These are phyloP conservation scores for Pythium dissotocum DNA, from an alignment of 352 stramenopile genomes.

Conservation along the genomic window DNA sequence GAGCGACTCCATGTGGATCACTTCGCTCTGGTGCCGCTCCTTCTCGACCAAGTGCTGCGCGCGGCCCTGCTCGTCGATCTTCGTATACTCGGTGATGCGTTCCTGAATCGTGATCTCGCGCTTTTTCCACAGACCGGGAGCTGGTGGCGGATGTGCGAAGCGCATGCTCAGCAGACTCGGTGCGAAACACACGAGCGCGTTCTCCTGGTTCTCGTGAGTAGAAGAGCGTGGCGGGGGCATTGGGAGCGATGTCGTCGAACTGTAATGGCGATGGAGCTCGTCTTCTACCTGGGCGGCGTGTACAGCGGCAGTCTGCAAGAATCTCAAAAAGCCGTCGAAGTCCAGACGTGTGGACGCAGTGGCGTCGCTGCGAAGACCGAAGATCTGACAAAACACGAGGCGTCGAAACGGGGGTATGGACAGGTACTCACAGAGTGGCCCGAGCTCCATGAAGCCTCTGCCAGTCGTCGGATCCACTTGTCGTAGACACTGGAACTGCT, in stretches of 20 bases:
- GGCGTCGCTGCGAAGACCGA: conserved; percentile 39
- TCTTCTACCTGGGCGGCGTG: conserved; percentile 51
- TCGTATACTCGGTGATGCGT: conserved; percentile 86
- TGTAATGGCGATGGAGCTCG: conserved; percentile 20
- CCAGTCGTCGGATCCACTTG: conserved; percentile 23
- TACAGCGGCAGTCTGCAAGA: conserved; percentile 59
- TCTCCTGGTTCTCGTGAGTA: conserved; percentile 9
- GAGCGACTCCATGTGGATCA: conserved; percentile 85
- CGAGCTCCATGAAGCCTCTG: conserved; percentile 48
- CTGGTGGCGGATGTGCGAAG: conserved; percentile 42
- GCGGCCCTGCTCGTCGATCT: conserved; percentile 80
- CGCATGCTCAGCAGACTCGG: conserved; percentile 41
- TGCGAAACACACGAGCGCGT: conserved; percentile 48
- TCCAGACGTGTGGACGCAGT: conserved; percentile 29
- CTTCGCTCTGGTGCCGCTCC: conserved; percentile 82
- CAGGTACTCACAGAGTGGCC: conserved; percentile 69
- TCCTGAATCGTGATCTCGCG: conserved; percentile 87
- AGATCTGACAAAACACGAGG: conserved; percentile 55
- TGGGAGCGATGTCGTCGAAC: conserved; percentile 30
- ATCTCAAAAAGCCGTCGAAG: conserved; percentile 66
- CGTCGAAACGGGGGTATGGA: conserved; percentile 66
- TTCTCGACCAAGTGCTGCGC: conserved; percentile 80
- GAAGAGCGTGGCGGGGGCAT: conserved; percentile 3
- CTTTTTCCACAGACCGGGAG: conserved; percentile 85
- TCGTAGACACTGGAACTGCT: conserved; percentile 68